Base-by-base conservation (phyloP, 2,329 filamentous ascomycete species). In the Colletotrichum sojae region DNA sequence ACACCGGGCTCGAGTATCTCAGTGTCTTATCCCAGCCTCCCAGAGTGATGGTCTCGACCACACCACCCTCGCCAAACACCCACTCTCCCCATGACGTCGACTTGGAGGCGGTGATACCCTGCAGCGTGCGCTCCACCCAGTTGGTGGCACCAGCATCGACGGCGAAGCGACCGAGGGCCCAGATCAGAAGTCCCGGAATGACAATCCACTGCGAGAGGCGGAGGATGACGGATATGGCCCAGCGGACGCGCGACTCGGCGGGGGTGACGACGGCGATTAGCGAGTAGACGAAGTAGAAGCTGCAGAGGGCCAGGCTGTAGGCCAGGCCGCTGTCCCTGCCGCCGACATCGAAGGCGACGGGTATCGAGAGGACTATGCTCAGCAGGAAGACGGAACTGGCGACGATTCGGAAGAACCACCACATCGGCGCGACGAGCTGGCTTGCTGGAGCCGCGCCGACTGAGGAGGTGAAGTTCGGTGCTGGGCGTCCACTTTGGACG, bases 301-400 rank as follows among this genome's bases (percentile, higher is more conserved):
- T 86, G 74, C 95, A 95, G 63, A 98, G 89, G 55, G 93, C 90
- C 62, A 98, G 88, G 78, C 94, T 98, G 84, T 97, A 98, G 71
- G 94, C 95, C 77, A 99, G 87, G 69, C 96, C 96, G 78, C 94
- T 97, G 75, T 96, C 95, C 76, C 94, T 91, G 71, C 96, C 96
- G 79, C 96, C 96, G 77, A 98, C 95, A 89, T 99, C 96, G 84
- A 98, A 98, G 76, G 95, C 94, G 78, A 99, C 91, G 71, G 96
- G 96, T 79, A 99, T 96, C 71, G 94, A 97, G 78, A 98, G 92
- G 78, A 98, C 91, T 80, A 98, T 94, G 83, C 93, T 93, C 82
- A 95, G 88, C 76, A 98, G 90, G 83, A 98, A 98, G 82, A 94
- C 83, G 78, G 91, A 86, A 83, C 94, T 94, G 78, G 94, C 94